Conservation (phyloP, 2,329 filamentous ascomycete genomes). For the Fusarium sublunatum region DNA sequence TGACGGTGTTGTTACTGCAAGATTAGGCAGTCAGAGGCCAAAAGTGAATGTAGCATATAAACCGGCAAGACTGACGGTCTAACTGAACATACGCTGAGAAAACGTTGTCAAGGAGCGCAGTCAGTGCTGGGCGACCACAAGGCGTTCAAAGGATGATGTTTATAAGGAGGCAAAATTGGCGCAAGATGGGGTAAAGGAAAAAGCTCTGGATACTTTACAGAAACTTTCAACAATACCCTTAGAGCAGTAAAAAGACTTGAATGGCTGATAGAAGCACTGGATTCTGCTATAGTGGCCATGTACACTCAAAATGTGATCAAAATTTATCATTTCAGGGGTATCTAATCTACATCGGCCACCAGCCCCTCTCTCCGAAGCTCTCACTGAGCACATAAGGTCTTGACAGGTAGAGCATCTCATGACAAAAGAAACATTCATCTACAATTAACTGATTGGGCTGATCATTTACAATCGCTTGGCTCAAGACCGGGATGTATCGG, state of each 20-base stretch:
- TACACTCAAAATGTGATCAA: conserved; percentile 28
- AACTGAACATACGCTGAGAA: neutral
- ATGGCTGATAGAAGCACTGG: neutral
- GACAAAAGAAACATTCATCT: conserved; percentile 4
- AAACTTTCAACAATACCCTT: neutral
- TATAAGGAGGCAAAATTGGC: neutral
- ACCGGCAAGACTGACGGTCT: conserved; percentile 38
- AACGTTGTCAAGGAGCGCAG: neutral
- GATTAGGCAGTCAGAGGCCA: conserved; percentile 70
- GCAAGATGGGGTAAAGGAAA: neutral
- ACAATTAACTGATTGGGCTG: neutral
- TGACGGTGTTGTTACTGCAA: conserved; percentile 77
- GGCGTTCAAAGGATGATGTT: conserved; percentile 13
- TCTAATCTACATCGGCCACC: conserved; percentile 54
- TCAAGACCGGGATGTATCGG: conserved; percentile 35
- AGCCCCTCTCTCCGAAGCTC: conserved; percentile 30
- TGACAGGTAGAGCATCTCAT: conserved; percentile 10
- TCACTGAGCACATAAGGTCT: conserved; percentile 12
- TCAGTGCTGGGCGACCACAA: conserved; percentile 1
- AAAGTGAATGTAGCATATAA: conserved; percentile 45
- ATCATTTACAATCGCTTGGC: conserved; percentile 2
- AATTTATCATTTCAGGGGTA: conserved; percentile 52
- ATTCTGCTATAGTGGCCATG: neutral
- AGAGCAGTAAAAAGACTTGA: neutral
- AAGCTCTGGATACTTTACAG: neutral